Conservation (phyloP, 331 rosid genomes). For the Stylosanthes scabra region DNA sequence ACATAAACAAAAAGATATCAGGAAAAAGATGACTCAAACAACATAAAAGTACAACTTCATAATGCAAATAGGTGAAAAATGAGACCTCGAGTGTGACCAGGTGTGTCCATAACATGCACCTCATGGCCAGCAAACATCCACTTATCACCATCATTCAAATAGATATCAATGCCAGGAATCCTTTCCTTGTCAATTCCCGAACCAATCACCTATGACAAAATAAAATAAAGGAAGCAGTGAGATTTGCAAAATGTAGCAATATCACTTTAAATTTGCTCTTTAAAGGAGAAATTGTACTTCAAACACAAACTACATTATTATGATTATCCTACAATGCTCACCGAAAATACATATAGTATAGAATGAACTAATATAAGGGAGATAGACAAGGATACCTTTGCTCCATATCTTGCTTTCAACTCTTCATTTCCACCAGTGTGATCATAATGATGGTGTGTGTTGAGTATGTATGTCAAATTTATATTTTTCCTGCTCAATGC, state of each 20-base stretch:
- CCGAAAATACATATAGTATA: slow-evolving; percentile 1
- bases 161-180: slow-evolving; percentile 88
- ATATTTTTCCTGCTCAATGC: slow-evolving; percentile 74
- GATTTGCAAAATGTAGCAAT: slow-evolving; percentile 14
- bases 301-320: slow-evolving; percentile 3
- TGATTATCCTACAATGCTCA: neutral
- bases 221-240: slow-evolving; percentile 29
- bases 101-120: slow-evolving; percentile 89
- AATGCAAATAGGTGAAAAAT: slow-evolving; percentile 40
- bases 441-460: slow-evolving; percentile 94
- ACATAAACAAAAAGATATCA: neutral
- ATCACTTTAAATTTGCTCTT: slow-evolving; percentile 12
- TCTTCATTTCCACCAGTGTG: slow-evolving; percentile 94
- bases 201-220: slow-evolving; percentile 76
- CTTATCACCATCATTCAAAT: slow-evolving; percentile 87
- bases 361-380: neutral
- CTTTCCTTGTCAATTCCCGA: slow-evolving; percentile 74
- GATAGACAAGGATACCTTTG: slow-evolving; percentile 66
- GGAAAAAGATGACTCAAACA: slow-evolving; percentile 15
- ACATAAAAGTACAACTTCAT: slow-evolving; percentile 6
- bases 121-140: slow-evolving; percentile 99
- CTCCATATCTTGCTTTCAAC: slow-evolving; percentile 86
- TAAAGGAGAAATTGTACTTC: slow-evolving; percentile 1
- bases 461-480: slow-evolving; percentile 86
- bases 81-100: slow-evolving; percentile 92